Evolutionary conservation across 441 rosid genomes (phyloP), one percentile per base, ranked within the genome.

Genomic region (Heliophila coronopifolia): DNA sequence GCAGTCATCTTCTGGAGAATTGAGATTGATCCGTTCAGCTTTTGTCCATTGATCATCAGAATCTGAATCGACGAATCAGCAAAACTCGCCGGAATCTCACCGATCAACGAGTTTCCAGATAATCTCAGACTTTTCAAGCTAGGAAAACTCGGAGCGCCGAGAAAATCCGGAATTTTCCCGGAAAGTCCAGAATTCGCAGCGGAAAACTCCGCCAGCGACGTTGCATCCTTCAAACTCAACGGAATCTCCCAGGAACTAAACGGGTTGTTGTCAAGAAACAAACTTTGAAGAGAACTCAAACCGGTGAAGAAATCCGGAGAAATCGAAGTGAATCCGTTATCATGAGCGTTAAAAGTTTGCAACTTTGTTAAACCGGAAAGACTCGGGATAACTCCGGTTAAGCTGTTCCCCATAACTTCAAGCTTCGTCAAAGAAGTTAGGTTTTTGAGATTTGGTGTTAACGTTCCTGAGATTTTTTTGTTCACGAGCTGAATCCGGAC

Each of bases 171-270:
- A 0, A 69, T 50, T 2, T 11, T 26, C 25, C 70, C 67, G 0
- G 31, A 1, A n/a, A 69, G 3, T 6, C 5, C 23, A 6, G 57
- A 61, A 13, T 12, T 15, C 1, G 7, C 13, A 2, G 65, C 59
- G 5, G 67, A 59, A 1, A 65, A 61, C 0, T 5, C 34, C 0
- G 1, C 14, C 4, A 65, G 28, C 0, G 31, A 7, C 19, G 39
- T 27, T 2, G 39, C 59, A 2, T 32, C 15, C 6, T 44, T 37
- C 15, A 70, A 37, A 9, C 50, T 54, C 38, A 2, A 9, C 25
- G 71, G 74, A 2, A 70, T 51, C 1, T 27, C 20, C 69, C 73
- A 69, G 0, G 34, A 2, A 20, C 2, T 35, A 8, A 70, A 51
- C 0, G 54, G 71, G 9, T 61, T 65, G 4, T 50, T 10, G 2